Base-by-base conservation (phyloP, 306 rosid genomes). In the Luffa acutangula region DNA sequence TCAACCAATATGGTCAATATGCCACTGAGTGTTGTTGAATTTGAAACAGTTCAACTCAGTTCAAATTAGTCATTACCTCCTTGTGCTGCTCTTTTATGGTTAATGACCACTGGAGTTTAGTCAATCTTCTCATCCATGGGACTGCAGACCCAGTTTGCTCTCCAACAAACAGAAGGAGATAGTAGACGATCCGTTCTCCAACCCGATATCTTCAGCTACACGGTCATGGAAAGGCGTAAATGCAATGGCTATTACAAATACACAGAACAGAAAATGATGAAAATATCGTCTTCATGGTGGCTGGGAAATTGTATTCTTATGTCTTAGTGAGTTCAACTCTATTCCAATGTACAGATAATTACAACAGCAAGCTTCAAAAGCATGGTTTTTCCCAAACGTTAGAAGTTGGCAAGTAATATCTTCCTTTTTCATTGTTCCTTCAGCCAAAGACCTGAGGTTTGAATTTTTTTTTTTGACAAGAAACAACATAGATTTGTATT, bases 121-220 rank as follows among this genome's bases (percentile, higher is more conserved):
- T 94, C 98, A 45, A 48, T 70, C 88, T 91, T 94, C 81, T 84
- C 90, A 53, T 80, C 87, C 9, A 69, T 66, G 14, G 96, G 76
- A 81, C 82, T 87, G 75, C 82, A 85, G 53, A 79, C 85, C 98
- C 98, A 94, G 80, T 89, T 87, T 58, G 97, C 97, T 80, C 88
- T 92, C 98, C 98, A 94, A 80, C 84, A 81, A 76, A 92, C 85
- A 46, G 87, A 82, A 60, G 92, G 89, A 1, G 93, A 87, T 20
- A 92, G 89, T 75, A 94, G 93, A 39, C 98, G 93, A 75, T 91
- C 98, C 37, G 95, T 86, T 87, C 92, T 94, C 98, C 98, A 94
- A 37, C 92, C 97, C 37, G 89, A 86, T 31, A 81, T 77, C 90
- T 87, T 91, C 81, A 92, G 87, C 98, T 92, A 91, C 89, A 85